Evolutionary conservation across 2,329 filamentous ascomycete species (phyloP), one percentile per base, ranked within the genome.

Genomic region (Corniculantispora saksenae): DNA sequence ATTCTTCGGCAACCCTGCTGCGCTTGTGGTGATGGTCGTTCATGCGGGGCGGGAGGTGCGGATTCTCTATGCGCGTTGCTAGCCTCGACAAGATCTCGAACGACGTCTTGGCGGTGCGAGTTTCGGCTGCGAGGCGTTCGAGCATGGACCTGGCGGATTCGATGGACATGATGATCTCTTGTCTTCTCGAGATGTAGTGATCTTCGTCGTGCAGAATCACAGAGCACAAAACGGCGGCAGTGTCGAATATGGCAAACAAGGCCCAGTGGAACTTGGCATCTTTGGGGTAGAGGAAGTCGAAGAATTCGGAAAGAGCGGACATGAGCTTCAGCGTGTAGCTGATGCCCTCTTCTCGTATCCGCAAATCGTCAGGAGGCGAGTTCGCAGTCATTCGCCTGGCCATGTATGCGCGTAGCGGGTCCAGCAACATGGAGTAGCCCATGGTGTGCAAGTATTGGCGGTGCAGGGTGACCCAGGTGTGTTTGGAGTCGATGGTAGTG

Each of bases 181-280:
- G 73, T 15, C 80, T 79, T 15, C 75, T 76, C 5, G 78, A 77
- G 3, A 84, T 72, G 15, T 71, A 74, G 21, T 71, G 68, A 35
- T 80, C 74, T n/a, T 73, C 70, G 65, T 86, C 83, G 66, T 85
- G 83, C 5, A 84, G 76, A 8, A 86, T 73, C 3, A 82, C 80
- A 0, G 83, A 84, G 72, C 81, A 84, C 5, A 85, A 70, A 21
- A 83, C 74, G 0, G 83, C 81, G 0, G 82, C 78, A 0, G 81
- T 83, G 66, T 86, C 82, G 55, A 86, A 86, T 38, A 84, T 79
- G 51, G 77, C 75, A 64, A 84, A 85, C 0, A 82, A 73, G 7
- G 82, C 78, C 60, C 82, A 78, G 67, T 84, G 81, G 50, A 83
- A 84, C 43, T 81, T 83, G 7, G 79, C 77, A 53, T 83, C 81